phyloP scores from a whole-genome alignment of 768 basidiomycete genomes.

The Tulasnella sp. region DNA sequence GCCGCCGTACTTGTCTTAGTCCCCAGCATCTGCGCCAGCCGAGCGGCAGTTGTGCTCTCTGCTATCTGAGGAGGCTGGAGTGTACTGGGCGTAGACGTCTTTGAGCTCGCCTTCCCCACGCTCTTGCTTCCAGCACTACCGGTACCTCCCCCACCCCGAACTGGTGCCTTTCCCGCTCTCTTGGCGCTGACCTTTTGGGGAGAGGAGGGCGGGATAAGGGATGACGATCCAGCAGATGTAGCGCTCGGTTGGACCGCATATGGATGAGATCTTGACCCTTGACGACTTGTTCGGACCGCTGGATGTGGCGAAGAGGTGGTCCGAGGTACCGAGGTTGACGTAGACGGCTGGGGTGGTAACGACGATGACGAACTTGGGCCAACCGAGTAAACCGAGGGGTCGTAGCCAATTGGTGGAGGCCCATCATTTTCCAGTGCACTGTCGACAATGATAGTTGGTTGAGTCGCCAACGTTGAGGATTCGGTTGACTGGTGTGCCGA shows the following conservation, averaged over 20 bases:
- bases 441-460: neutral
- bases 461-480: neutral
- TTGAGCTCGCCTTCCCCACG: neutral
- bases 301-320: neutral
- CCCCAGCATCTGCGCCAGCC: neutral
- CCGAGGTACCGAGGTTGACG: neutral
- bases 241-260: neutral
- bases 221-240: neutral
- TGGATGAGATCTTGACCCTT: neutral
- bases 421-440: neutral
- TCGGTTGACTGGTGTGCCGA: neutral
- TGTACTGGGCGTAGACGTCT: slow-evolving; percentile 1
- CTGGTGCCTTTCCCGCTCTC: neutral
- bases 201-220: neutral
- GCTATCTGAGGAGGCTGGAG: neutral
- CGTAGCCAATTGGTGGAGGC: neutral
- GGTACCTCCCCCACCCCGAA: neutral
- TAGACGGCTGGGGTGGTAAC: neutral
- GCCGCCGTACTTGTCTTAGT: neutral
- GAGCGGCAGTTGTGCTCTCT: neutral
- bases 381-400: neutral
- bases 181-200: neutral
- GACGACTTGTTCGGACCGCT: neutral
- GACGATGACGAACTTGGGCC: neutral
- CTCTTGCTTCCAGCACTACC: neutral